Evolutionary conservation across 305 asterid genomes (phyloP), one percentile per base, ranked within the genome.

Genomic region (Galium porrigens): DNA sequence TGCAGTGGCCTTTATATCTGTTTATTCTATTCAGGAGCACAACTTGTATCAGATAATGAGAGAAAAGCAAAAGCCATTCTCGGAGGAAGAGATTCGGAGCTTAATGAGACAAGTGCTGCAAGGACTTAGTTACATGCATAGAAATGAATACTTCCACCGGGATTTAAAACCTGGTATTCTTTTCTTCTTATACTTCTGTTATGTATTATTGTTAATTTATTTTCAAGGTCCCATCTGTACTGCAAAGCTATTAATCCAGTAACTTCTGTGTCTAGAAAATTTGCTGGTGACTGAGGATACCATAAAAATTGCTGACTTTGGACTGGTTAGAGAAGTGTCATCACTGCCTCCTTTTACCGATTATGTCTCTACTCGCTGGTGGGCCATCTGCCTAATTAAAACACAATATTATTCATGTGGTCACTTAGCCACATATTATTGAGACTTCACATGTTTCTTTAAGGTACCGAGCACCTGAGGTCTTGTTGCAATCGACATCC

Each of bases 381-480:
- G 77, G 78, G 91, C 63, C 70, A 78, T 76, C 53, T 66, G 74
- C 70, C 32, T 12, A 58, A 48, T 49, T 59, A 39, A 11, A 36
- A 42, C 22, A 54, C 44, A 18, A 36, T 69, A 49, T 2, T 62
- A 51, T 62, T 52, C 22, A 41, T 53, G 29, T 41, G 48, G 30
- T 63, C 9, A 30, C 25, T 4, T 6, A 14, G 37, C 63, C 73
- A 41, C 58, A 68, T 68, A 71, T 76, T 34, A 62, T 57, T 56
- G 58, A 36, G 63, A 69, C 53, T 57, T 64, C 20, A 52, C 17
- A 8, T 71, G 65, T 6, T 25, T 77, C 51, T 64, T 20, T 58
- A 73, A 91, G 98, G 98, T 91, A 91, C 73, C 98, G 98, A 66
- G 98, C 98, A 30, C 96, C 96, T 32, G 98, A 91, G 81, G 95